Base-by-base conservation (phyloP, 495 filamentous ascomycete genomes). In the Penicillium lividum region DNA sequence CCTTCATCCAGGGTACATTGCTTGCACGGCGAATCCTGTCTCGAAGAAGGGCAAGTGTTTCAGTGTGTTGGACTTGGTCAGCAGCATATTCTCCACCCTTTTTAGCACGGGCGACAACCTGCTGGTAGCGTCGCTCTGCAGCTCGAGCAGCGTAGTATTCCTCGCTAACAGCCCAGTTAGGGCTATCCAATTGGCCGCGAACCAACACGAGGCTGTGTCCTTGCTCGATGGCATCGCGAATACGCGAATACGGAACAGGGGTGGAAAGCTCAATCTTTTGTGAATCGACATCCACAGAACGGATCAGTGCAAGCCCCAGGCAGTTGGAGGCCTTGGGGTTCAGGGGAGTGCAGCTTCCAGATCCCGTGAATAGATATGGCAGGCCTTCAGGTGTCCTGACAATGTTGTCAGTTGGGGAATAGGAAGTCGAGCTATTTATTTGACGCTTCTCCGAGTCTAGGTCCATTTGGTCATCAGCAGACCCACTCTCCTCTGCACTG, bases 281-380 rank as follows among this genome's bases (percentile, higher is more conserved):
- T 3, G 70, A 61, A 7, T 58, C 34, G 6, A 57, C 53, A 62
- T 85, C 68, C n/a, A 85, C 71, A 4, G 71, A 74, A 7, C 77
- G 78, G 7, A 85, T 67, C 18, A 83, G 59, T n/a, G 80, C 83
- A 30, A 85, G 68, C 8, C 83, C 82, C 7, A 84, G 68, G 47
- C 72, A 78, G 28, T 72, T 72, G 7, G 75, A 78, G 15, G 75
- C 62, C 22, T 67, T 68, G 9, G 80, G 80, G 51, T 78, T 68
- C 8, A 79, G 65, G 1, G 76, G 75, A 7, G 61, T 72, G 60
- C 65, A 70, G 57, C 66, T 74, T 18, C 76, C 76, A 5, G 72
- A 60, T 11, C 67, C 72, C 48, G 70, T 49, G 49, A 75, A 73
- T 45, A 84, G 68, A 51, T 79, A 80, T 0, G 79, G 77, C 10